Evolutionary conservation across 1,139 yeast species (phyloP).

Genomic region (Kodamaea ohmeri): DNA sequence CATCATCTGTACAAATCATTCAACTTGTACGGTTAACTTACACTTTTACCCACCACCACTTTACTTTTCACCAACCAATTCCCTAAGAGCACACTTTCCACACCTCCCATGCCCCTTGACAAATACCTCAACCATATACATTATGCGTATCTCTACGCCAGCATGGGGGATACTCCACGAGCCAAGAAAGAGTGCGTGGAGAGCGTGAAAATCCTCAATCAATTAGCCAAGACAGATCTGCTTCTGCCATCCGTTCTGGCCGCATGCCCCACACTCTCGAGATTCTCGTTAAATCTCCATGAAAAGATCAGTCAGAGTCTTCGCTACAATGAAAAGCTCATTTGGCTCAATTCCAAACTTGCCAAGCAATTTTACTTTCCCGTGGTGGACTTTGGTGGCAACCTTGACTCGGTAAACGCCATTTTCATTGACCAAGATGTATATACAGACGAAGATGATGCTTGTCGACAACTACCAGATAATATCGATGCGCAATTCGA

Average conservation of each 20-base stretch:
- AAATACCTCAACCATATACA: conserved; percentile 16
- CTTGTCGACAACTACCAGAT: conserved; percentile 18
- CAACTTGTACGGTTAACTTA: neutral
- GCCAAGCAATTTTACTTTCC: conserved; percentile 37
- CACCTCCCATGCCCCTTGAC: conserved; percentile 7
- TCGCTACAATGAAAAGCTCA: conserved; percentile 24
- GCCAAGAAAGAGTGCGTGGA: conserved; percentile 24
- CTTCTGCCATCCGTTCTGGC: no score
- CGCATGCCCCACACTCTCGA: conserved; percentile 18
- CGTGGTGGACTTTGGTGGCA: conserved; percentile 19
- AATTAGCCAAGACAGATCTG: conserved; percentile 15
- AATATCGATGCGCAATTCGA: conserved; percentile 17
- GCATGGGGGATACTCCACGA: conserved; percentile 16
- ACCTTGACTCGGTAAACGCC: conserved; percentile 15
- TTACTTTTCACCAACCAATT: neutral
- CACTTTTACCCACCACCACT: neutral
- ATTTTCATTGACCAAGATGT: conserved; percentile 8
- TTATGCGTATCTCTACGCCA: conserved; percentile 16
- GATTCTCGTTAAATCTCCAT: conserved; percentile 22
- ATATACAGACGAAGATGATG: conserved; percentile 14
- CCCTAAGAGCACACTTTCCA: neutral
- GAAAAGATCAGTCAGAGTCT: conserved; percentile 15
- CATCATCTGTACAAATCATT: no score
- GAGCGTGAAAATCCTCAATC: conserved; percentile 28
- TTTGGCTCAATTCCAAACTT: conserved; percentile 47